Percentiles rank a stretch among this genome's conserved stretches.
These are phyloP conservation scores for Neospora caninum DNA, from an alignment of 169 alveolate species.

Conservation along the genomic window DNA sequence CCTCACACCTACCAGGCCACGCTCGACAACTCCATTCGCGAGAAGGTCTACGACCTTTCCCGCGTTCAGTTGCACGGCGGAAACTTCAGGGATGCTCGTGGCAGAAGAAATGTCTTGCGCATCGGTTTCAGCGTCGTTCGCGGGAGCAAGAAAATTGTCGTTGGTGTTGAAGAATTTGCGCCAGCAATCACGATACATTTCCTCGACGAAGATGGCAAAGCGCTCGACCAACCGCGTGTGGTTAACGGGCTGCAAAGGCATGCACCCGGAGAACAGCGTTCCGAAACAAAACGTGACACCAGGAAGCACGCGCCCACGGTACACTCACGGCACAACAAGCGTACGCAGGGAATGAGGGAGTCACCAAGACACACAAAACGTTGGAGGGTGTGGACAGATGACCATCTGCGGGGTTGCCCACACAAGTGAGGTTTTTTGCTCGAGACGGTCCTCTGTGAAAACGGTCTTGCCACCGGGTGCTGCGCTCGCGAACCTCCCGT, in stretches of 20 bases:
- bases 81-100: background rate
- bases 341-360: too few species aligned
- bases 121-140: background rate
- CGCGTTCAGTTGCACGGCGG: background rate
- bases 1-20: too few species aligned
- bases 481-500: too few species aligned
- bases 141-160: background rate
- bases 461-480: too few species aligned
- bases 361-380: too few species aligned
- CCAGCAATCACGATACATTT: slow-evolving; percentile 35
- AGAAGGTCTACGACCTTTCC: too few species aligned
- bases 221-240: slow-evolving; percentile 27
- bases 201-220: slow-evolving; percentile 18
- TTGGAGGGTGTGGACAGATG: too few species aligned
- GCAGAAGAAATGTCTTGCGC: background rate
- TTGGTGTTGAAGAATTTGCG: background rate
- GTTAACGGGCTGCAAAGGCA: slow-evolving; percentile 43
- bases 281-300: background rate
- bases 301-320: background rate
- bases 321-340: background rate
- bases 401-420: too few species aligned
- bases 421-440: too few species aligned
- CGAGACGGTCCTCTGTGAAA: too few species aligned
- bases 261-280: background rate
- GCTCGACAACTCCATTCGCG: too few species aligned